A percentile compares a stretch with the other conserved stretches of the same genome.
phyloP scores from a whole-genome alignment of 164 flowering plant genomes.

The Sextonia rubra region DNA sequence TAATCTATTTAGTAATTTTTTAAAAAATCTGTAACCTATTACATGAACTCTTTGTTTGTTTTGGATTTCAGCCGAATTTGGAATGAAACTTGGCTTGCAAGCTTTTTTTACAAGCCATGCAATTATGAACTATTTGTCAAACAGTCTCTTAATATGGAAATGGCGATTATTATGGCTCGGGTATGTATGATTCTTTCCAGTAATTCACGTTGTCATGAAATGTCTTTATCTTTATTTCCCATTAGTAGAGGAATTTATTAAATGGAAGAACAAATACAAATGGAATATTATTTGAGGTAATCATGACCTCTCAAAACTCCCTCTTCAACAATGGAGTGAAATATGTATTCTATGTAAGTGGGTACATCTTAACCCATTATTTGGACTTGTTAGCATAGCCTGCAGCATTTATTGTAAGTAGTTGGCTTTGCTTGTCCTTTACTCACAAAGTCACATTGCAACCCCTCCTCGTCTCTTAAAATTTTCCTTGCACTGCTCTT shows the following conservation, averaged over 20 bases:
- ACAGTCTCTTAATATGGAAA: slow-evolving; percentile 96
- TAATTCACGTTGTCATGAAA: not conserved
- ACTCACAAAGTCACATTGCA: too few species aligned
- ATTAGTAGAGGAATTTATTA: not conserved
- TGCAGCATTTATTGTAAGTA: not conserved
- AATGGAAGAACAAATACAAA: not conserved
- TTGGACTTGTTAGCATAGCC: not conserved
- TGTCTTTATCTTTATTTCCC: not conserved
- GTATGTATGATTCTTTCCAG: slow-evolving; percentile 35
- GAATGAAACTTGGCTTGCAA: slow-evolving; percentile 97
- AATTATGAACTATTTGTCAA: slow-evolving; percentile 96
- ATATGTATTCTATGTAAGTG: too few species aligned
- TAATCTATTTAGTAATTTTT: too few species aligned
- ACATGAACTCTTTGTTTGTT: not conserved
- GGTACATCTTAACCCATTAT: too few species aligned
- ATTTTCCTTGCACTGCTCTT: not conserved
- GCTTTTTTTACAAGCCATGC: slow-evolving; percentile 98
- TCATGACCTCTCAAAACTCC: too few species aligned
- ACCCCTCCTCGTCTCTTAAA: not conserved
- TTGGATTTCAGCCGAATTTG: slow-evolving; percentile 72
- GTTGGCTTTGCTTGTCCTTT: too few species aligned
- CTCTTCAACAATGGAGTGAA: too few species aligned
- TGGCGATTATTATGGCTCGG: slow-evolving; percentile 98
- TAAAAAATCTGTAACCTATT: too few species aligned
- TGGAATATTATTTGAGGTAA: too few species aligned